phyloP scores from a whole-genome alignment of 306 rosid species.

The Senna tora region DNA sequence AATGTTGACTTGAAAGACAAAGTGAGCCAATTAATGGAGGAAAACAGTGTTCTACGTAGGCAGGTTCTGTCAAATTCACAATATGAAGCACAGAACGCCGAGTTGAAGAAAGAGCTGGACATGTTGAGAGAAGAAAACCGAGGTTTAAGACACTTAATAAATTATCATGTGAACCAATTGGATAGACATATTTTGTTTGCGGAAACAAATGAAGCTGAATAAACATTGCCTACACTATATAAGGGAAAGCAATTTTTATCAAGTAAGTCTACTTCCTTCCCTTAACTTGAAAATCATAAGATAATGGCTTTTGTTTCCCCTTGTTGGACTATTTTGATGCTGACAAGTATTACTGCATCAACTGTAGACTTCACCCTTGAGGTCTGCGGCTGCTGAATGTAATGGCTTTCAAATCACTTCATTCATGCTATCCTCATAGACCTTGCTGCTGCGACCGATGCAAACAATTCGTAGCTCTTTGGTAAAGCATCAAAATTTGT shows the following conservation, averaged over 20 bases:
- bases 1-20: constrained; percentile 43
- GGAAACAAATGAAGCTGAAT: constrained; percentile 40
- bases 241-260: constrained; percentile 14
- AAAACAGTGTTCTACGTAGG: constrained; percentile 43
- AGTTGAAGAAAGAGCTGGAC: constrained; percentile 49
- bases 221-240: constrained; percentile 18
- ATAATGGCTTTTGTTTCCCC: neutral
- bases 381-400: neutral
- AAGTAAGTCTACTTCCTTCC: neutral
- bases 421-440: constrained; percentile 1
- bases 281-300: neutral
- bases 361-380: constrained; percentile 7
- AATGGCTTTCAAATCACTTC: neutral
- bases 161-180: constrained; percentile 27
- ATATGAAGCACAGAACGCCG: constrained; percentile 41
- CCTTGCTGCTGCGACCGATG: constrained; percentile 17
- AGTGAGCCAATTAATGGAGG: constrained; percentile 37
- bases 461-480: constrained; percentile 14
- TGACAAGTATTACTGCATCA: neutral
- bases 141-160: constrained; percentile 25
- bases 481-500: neutral
- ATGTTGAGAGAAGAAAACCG: constrained; percentile 42
- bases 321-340: neutral
- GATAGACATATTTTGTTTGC: constrained; percentile 39
- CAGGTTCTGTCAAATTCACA: constrained; percentile 32